A percentile compares a stretch with the other conserved stretches of the same genome.
Evolutionary conservation across 345 rosid genomes (phyloP).

Genomic region (Euclidium syriacum): DNA sequence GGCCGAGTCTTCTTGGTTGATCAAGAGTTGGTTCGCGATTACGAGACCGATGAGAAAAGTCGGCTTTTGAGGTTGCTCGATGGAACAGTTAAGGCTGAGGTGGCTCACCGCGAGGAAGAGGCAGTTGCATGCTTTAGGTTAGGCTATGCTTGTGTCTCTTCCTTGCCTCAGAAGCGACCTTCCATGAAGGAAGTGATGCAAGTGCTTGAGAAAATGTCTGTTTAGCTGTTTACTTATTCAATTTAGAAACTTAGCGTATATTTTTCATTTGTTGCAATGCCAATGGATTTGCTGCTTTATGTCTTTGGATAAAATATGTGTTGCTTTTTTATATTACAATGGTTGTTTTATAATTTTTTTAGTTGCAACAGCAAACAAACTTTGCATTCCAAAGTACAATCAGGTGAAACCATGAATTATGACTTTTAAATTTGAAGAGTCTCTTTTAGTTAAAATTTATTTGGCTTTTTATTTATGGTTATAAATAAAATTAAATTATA

Average conservation of each 20-base stretch:
- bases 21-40: conserved; percentile 37
- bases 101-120: conserved; percentile 48
- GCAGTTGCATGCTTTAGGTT: conserved; percentile 52
- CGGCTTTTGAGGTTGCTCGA: conserved; percentile 54
- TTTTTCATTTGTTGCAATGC: background rate
- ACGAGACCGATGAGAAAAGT: conserved; percentile 37
- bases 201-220: conserved; percentile 47
- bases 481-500: too few species aligned
- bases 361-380: too few species aligned
- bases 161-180: conserved; percentile 68
- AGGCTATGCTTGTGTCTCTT: conserved; percentile 61
- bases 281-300: background rate
- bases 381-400: too few species aligned
- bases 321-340: too few species aligned
- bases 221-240: background rate
- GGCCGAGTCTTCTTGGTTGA: conserved; percentile 35
- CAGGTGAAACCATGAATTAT: too few species aligned
- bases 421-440: too few species aligned
- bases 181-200: conserved; percentile 73
- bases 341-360: too few species aligned
- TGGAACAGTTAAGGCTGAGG: conserved; percentile 41
- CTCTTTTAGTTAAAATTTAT: too few species aligned
- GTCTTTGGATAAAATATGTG: too few species aligned
- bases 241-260: background rate
- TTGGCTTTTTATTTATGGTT: too few species aligned